Evolutionary conservation across 1,139 yeast species (phyloP), one percentile per base, ranked within the genome.

Genomic region (Yamadazyma triangularis): DNA sequence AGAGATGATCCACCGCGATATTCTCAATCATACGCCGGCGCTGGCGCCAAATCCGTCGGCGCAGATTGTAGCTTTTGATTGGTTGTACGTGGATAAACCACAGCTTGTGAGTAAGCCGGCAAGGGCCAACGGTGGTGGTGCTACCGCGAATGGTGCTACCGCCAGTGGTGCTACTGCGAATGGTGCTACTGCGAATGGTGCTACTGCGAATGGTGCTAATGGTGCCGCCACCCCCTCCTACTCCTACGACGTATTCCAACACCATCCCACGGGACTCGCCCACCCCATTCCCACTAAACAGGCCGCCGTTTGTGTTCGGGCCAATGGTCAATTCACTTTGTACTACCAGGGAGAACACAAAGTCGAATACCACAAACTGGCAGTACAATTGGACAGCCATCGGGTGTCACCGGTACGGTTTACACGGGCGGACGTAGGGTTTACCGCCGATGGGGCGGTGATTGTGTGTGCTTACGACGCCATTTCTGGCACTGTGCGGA

Each of bases 251-350:
- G 79, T 79, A 2, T 69, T 65, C 28, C 88, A 78, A 47, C 64
- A 65, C 38, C 73, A 69, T 39, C 70, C 86, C 0, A 60, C 63
- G 34, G 87, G 88, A 2, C 73, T 80, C 0, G 60, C 77, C 36
- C 93, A 85, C 49, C 94, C 95, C 0, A 58, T 77, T 11, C 56
- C 70, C 4, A 70, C 81, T 4, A 82, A 80, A 42, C 85, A 83
- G 42, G 93, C 91, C 2, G 79, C 88, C 46, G 56, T 84, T 21
- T 77, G 77, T 0, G 58, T 86, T 21, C 65, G 93, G 26, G 66
- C 70, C 34, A 75, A 79, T 43, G 95, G 94, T 1, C 64, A 66
- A 30, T 50, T 84, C 23, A 58, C 73, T 25, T 50, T 79, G 23
- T 76, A 76, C 54, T 77, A 73, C 47, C 87, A 79, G 47, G 77